Base-by-base conservation (phyloP, 139 green algal genomes). In the Chlamydomonas sp. region DNA sequence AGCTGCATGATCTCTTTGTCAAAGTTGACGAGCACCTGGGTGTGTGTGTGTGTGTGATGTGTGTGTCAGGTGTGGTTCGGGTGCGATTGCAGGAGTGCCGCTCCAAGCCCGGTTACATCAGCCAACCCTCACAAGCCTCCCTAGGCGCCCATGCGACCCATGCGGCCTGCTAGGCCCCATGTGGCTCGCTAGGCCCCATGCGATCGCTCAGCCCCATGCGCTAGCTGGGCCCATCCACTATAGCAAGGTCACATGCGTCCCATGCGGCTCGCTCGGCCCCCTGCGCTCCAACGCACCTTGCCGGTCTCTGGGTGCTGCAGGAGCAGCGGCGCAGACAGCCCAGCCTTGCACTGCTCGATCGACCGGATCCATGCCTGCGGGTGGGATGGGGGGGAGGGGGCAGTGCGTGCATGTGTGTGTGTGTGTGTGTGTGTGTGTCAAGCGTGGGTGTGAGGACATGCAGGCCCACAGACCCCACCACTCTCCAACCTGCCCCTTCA, bases 11-110 rank as follows among this genome's bases (percentile, higher is more conserved):
- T 86, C 35, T 90, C 85, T 59, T 86, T 88, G 79, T 96, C 89
- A 60, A 97, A 92, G 77, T 97, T 97, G 58, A 97, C 90, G 36
- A 92, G 70, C 36, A 81, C 3, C n/a, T n/a, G n/a, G n/a, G n/a
- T n/a, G n/a, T n/a, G n/a, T n/a, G n/a, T n/a, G n/a, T n/a, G n/a
- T n/a, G n/a, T n/a, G n/a, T n/a, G n/a, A n/a, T n/a, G n/a, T n/a
- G 58, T n/a, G n/a, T n/a, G n/a, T n/a, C 29, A 13, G 43, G 43
- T 70, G 43, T 84, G 68, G 30, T 77, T 67, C 28, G 54, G 13
- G 22, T 63, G 26, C 2, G 28, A 33, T 2, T 48, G 37, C 10
- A 49, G 30, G 20, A 57, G 8, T 54, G 22, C 24, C 35, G 35
- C 30, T n/a, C 10, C 28, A 24, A n/a, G n/a, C n/a, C n/a, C n/a